Percentiles rank a stretch among this genome's conserved stretches.
phyloP scores from a whole-genome alignment of 106 monocot genomes.

The Dendrobium catenatum region DNA sequence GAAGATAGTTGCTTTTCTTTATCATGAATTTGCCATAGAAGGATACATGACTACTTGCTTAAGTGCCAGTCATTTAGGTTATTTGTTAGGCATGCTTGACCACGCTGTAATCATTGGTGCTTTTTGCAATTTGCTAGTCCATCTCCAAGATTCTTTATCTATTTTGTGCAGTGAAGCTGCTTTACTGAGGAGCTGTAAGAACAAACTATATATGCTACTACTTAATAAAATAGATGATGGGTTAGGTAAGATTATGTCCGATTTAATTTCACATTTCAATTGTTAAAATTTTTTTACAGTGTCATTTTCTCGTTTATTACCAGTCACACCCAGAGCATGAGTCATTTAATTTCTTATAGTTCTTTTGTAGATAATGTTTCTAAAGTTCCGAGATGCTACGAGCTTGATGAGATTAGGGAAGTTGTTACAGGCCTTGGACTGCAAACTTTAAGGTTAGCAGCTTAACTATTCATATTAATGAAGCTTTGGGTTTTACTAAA shows the following conservation, averaged over 20 bases:
- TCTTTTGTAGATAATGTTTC: constrained; percentile 31
- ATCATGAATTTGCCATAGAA: neutral
- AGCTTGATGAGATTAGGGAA: constrained; percentile 42
- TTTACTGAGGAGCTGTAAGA: constrained; percentile 42
- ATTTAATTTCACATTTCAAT: neutral
- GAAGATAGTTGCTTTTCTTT: no score
- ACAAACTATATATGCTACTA: constrained; percentile 43
- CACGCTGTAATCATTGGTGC: neutral
- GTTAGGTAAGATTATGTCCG: constrained; percentile 32
- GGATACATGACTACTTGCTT: neutral
- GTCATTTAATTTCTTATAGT: constrained; percentile 4
- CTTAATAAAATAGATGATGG: constrained; percentile 28
- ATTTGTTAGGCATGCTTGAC: neutral
- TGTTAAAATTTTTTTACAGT: neutral
- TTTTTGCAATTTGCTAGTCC: neutral
- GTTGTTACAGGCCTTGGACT: constrained; percentile 55
- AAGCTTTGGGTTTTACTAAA: neutral
- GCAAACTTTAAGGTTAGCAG: constrained; percentile 57
- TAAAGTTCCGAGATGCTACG: constrained; percentile 40
- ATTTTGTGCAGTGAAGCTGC: constrained; percentile 48
- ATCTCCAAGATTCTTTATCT: neutral
- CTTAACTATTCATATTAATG: neutral
- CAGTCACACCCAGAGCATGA: neutral
- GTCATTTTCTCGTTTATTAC: neutral
- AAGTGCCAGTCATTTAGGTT: neutral